Base-by-base conservation (phyloP, 2,329 filamentous ascomycete genomes). In the Talaromyces piceae region DNA sequence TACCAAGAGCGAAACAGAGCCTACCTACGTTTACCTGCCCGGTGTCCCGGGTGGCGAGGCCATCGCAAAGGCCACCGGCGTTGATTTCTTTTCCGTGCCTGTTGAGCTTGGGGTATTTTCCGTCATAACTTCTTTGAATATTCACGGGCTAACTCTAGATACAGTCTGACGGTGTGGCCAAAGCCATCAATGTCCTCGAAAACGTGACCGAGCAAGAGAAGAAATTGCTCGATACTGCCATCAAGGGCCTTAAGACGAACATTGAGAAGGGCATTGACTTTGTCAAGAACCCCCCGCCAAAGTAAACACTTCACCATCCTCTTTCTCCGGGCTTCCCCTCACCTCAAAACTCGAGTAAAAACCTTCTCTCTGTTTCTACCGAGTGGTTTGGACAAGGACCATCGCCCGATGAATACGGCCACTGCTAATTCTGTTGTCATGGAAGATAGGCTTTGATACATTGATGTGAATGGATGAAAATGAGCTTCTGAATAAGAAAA, bases 21-120 rank as follows among this genome's bases (percentile, higher is more conserved):
- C 91, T 63, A 93, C 89, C 71, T 98, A 87, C 73, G 85, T 98
- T 75, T 96, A 96, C 78, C 87, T 97, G 30, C 85, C 88, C 46
- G 91, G 91, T 72, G 81, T 98, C 46, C 75, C 86, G 50, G 93
- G 91, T 56, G 93, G 93, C 66, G 87, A 91, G 49, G 88, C 82
- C 59, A 86, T 98, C 62, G 80, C 80, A 57, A 89, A 95, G 79
- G 82, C 84, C 66, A 89, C 86, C 56, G 91, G 90, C 61, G 73
- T 81, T 57, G 91, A 98, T 51, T 98, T 88, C 80, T 98, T 98
- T 82, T 95, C 93, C 53, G 89, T 94, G 50, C 91, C 91, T 55
- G 82, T 97, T 61, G 88, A 95, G 76, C 89, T 98, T 61, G 93
- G 93, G 67, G 90, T 94, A 86, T 31, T 77, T 88, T 79, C 20